Percentiles rank a stretch among this genome's conserved stretches.
Evolutionary conservation across 768 basidiomycete species (phyloP).

Genomic region (Lactarius indigo): DNA sequence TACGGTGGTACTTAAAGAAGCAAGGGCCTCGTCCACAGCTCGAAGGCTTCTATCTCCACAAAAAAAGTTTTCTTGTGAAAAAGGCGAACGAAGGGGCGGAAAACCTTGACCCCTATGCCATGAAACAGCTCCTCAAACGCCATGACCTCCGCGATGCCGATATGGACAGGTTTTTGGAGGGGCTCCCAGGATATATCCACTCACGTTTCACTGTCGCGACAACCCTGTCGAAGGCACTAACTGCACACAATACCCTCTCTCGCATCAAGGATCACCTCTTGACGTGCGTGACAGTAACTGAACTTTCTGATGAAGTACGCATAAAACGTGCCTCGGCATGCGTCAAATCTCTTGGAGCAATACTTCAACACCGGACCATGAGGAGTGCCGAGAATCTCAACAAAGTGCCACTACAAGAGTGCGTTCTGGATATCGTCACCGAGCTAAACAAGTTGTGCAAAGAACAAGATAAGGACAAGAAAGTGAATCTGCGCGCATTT

Average conservation of each 20-base stretch:
- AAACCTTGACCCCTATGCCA: slow-evolving; percentile 4
- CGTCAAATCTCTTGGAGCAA: slow-evolving; percentile 3
- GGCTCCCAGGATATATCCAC: slow-evolving; percentile 12
- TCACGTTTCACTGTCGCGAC: neutral
- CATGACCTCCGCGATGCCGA: slow-evolving; percentile 7
- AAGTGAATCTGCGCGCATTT: slow-evolving; percentile 1
- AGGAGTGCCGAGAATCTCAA: too few species aligned
- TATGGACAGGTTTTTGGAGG: slow-evolving; percentile 14
- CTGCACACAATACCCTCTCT: neutral
- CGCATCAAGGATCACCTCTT: slow-evolving; percentile 14
- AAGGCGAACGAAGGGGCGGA: neutral
- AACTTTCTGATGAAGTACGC: slow-evolving; percentile 8
- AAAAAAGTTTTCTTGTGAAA: neutral
- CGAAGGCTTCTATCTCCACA: neutral
- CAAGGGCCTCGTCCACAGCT: too few species aligned
- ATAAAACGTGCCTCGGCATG: neutral
- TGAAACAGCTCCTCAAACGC: slow-evolving; percentile 9
- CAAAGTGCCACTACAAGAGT: neutral
- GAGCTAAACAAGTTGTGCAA: neutral
- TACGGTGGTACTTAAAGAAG: too few species aligned
- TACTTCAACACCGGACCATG: neutral
- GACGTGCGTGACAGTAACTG: slow-evolving; percentile 3
- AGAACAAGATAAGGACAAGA: neutral
- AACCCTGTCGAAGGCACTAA: neutral
- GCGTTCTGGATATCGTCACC: neutral